Base-by-base conservation (phyloP, 2,329 filamentous ascomycete species). In the Penicillium janthinellum region DNA sequence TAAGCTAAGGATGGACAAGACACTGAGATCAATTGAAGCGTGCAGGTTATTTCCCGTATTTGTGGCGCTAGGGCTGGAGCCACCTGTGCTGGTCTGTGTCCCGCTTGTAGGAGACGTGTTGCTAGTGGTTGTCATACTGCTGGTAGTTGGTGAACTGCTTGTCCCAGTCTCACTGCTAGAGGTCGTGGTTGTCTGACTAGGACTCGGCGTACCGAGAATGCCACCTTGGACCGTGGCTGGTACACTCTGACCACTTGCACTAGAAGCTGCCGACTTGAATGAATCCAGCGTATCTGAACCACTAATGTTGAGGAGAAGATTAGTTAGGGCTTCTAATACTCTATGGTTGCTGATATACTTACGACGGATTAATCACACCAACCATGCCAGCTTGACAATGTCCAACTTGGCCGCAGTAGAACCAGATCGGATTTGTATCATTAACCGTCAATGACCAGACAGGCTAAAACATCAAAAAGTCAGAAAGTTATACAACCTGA, bases 381-480 rank as follows among this genome's bases (percentile, higher is more conserved):
- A 84, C 83, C 88, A 92, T 92, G 62, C 89, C 89, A 53, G 73
- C 78, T 75, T 92, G 85, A 77, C 90, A 95, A 79, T 95, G 91
- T 71, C 82, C 85, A 51, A 74, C 86, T 75, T 92, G 88, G 31
- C 86, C 86, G 78, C 90, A 94, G 82, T 89, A 94, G 65, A 90
- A 79, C 90, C 91, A 94, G 65, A 93, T 81, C 37, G 91, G 90
- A 56, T 83, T 88, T 49, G 82, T 85, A 75, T 86, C 82, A 71
- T 87, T 88, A 74, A 95, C 79, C 73, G 82, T 83, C 70, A 94
- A 80, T 59, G 88, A 42, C 39, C 39, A 42, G n/a, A 42, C 17
- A 20, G 39, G 39, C 17, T 42, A 42, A 20, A 42, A 20, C 8
- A 5, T 42, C 17, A 37, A 37, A 22, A 49, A 42, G 4, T 48